These are phyloP conservation scores for Neurospora sp. DNA, from an alignment of 495 filamentous ascomycete species.

Conservation along the genomic window DNA sequence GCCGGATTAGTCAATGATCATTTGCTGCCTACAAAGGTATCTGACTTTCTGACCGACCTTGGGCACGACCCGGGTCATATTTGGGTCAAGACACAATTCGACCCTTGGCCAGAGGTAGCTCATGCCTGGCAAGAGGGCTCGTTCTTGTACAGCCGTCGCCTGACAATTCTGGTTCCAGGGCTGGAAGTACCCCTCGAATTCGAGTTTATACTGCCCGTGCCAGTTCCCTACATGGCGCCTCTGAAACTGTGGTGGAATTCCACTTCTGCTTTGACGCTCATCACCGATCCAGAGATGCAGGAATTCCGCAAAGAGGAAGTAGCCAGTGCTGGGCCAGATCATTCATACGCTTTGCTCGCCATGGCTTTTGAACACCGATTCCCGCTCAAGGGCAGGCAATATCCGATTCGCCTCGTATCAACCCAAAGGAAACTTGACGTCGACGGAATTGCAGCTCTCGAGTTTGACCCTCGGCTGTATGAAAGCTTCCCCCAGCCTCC, in stretches of 20 bases:
- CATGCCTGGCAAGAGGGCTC: conserved; percentile 33
- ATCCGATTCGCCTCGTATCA: conserved; percentile 25
- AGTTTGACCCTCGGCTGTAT: conserved; percentile 7
- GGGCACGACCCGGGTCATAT: conserved; percentile 39
- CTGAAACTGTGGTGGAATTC: conserved; percentile 43
- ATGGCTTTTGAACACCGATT: conserved; percentile 38
- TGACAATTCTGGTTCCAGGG: conserved; percentile 24
- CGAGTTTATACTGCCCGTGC: conserved; percentile 36
- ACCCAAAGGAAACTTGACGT: conserved; percentile 7
- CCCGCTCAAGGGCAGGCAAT: conserved; percentile 24
- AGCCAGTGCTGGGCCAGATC: conserved; percentile 21
- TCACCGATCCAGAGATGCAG: conserved; percentile 20
- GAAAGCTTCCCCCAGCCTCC: conserved; percentile 3
- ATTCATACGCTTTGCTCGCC: conserved; percentile 38
- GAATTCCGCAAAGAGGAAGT: conserved; percentile 2
- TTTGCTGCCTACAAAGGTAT: conserved; percentile 50
- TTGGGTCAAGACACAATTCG: conserved; percentile 44
- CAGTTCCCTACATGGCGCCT: conserved; percentile 28
- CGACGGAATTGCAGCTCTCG: conserved; percentile 3
- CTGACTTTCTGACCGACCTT: conserved; percentile 26
- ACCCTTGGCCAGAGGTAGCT: conserved; percentile 59
- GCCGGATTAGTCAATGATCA: conserved; percentile 70
- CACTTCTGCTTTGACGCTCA: conserved; percentile 29
- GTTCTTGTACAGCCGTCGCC: conserved; percentile 19
- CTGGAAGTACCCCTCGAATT: conserved; percentile 25